These are phyloP conservation scores for Phoma sp. DNA, from an alignment of 2,329 filamentous ascomycete genomes.

Conservation along the genomic window DNA sequence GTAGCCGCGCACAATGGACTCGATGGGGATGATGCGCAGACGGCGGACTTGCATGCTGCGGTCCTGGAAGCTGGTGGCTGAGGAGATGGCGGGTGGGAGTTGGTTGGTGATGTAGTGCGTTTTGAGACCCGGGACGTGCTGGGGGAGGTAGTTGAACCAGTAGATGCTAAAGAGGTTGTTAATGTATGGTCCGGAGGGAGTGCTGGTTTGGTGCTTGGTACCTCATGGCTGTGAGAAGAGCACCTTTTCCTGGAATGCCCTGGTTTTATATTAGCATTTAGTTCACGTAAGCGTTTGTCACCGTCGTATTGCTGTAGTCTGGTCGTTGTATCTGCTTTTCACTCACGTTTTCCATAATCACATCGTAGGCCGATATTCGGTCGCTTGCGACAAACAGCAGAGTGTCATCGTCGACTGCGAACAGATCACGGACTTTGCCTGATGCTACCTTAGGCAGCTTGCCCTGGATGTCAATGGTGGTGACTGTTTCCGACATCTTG, in stretches of 20 bases:
- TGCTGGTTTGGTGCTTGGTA: conserved; percentile 10
- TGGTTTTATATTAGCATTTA: conserved; percentile 37
- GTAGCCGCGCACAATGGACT: conserved; percentile 88
- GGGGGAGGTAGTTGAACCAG: conserved; percentile 70
- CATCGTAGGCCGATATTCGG: conserved; percentile 94
- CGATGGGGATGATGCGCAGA: conserved; percentile 77
- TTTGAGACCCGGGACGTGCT: conserved; percentile 62
- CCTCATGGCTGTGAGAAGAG: conserved; percentile 71
- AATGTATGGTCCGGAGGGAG: neutral
- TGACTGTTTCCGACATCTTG: conserved; percentile 28
- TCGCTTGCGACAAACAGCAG: conserved; percentile 87
- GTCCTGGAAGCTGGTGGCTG: conserved; percentile 59
- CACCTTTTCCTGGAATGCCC: conserved; percentile 72
- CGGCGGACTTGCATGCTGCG: conserved; percentile 80
- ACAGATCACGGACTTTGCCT: conserved; percentile 84
- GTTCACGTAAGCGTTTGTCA: neutral
- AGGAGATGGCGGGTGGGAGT: conserved; percentile 54
- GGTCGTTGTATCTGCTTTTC: neutral
- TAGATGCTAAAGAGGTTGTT: conserved; percentile 49
- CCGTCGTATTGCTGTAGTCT: neutral
- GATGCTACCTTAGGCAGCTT: conserved; percentile 58
- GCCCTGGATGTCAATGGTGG: conserved; percentile 44
- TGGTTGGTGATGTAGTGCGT: conserved; percentile 68
- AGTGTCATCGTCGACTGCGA: conserved; percentile 70
- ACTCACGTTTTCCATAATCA: conserved; percentile 78